Base-by-base conservation (phyloP, 768 basidiomycete genomes). In the Auricularia auricula-judae region DNA sequence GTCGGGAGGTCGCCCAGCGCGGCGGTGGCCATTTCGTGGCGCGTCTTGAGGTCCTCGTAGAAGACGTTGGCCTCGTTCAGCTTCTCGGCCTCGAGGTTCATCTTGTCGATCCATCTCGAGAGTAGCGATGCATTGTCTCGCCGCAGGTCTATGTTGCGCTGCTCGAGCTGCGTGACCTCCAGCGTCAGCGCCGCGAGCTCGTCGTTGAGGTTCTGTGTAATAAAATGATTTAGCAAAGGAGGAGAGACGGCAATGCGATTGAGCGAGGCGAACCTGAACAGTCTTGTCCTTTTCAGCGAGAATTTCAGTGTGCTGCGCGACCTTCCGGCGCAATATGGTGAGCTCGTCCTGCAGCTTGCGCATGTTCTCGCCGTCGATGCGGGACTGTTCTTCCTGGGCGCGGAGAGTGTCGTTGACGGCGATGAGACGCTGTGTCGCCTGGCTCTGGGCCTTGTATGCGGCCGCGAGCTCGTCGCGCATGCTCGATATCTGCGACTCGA, bases 61-160 rank as follows among this genome's bases (percentile, higher is more conserved):
- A 91, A 91, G 64, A 89, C 81, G 72, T 93, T 92, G 14, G 89
- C 92, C 70, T 91, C 90, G 76, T 98, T 98, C 90, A 99, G 91
- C 76, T 86, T 87, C 74, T 94, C 93, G 8, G 89, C 96, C 71
- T 95, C 94, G 12, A 81, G 77, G 72, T 97, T 93, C 76, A 97
- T 97, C 68, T 89, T 87, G 70, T 98, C 97, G 8, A 98, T 81
- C 96, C 97, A 99, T 18, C 96, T 88, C 73, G 97, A 93, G 1
- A 98, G 81, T 34, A 99, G 84, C 70, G 92, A 89, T 33, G 94
- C 94, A 70, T 99, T 99, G 74, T 99, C 96, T 70, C 88, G 89
- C 61, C 85, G 85, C 39, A 99, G 82, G n/a, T 80, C 87, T 70
- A 85, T 81, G 72, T 96, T 97, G 42, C 91, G 86, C 66, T 93